phyloP scores from a whole-genome alignment of 805 yeast genomes.

The Grigorovia jiainica region DNA sequence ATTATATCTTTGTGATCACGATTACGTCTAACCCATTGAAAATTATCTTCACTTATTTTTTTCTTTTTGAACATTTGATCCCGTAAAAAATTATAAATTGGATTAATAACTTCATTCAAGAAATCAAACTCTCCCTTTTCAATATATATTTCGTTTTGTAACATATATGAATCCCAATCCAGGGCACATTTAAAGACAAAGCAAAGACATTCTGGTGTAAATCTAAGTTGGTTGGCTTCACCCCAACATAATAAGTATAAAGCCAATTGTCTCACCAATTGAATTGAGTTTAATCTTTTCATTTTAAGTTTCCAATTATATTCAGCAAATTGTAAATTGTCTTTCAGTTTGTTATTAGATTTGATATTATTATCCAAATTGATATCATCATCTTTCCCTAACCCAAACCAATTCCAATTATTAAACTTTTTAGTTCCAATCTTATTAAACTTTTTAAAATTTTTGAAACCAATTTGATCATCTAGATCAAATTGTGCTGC shows the following conservation, averaged over 20 bases:
- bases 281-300: slow-evolving; percentile 42
- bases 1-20: slow-evolving; percentile 62
- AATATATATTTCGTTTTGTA: slow-evolving; percentile 2
- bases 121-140: slow-evolving; percentile 39
- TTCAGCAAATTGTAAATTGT: slow-evolving; percentile 66
- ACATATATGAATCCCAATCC: slow-evolving; percentile 51
- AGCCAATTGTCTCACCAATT: slow-evolving; percentile 59
- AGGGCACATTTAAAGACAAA: slow-evolving; percentile 79
- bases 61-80: slow-evolving; percentile 49
- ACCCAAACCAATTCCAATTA: background rate
- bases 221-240: slow-evolving; percentile 77
- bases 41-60: slow-evolving; percentile 29
- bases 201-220: slow-evolving; percentile 83
- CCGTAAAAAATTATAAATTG: slow-evolving; percentile 57
- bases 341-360: slow-evolving; percentile 50
- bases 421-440: slow-evolving; percentile 39
- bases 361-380: slow-evolving; percentile 36
- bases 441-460: slow-evolving; percentile 41
- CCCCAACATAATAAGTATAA: slow-evolving; percentile 79
- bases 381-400: background rate
- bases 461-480: slow-evolving; percentile 50
- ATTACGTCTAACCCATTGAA: slow-evolving; percentile 51
- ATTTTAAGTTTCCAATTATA: slow-evolving; percentile 66
- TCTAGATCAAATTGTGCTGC: slow-evolving; percentile 76
- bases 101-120: slow-evolving; percentile 64